These are phyloP conservation scores for Rhododendron simsii DNA, from an alignment of 148 eudicot genomes.

Conservation along the genomic window DNA sequence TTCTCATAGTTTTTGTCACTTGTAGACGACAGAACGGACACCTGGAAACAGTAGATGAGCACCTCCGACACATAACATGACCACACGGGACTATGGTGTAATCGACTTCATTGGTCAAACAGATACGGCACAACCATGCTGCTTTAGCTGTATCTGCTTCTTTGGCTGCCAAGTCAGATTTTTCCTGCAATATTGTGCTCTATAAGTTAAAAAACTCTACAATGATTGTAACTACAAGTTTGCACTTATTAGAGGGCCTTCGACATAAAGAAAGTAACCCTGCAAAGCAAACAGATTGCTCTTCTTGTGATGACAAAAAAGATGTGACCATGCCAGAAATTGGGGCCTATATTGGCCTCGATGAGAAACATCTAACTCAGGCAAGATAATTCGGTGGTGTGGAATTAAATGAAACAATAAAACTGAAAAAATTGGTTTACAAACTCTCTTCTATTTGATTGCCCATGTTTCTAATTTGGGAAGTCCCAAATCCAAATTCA, in stretches of 20 bases:
- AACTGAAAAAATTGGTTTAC: background rate
- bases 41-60: slow-evolving; percentile 91
- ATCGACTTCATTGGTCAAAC: slow-evolving; percentile 81
- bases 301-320: background rate
- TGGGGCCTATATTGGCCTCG: background rate
- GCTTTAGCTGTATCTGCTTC: slow-evolving; percentile 95
- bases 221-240: background rate
- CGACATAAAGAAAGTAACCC: background rate
- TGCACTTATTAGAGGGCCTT: background rate
- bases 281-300: background rate
- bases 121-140: slow-evolving; percentile 91
- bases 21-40: slow-evolving; percentile 95
- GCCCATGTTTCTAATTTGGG: background rate
- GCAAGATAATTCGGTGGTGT: background rate
- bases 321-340: background rate
- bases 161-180: slow-evolving; percentile 70
- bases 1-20: slow-evolving; percentile 75
- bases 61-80: slow-evolving; percentile 88
- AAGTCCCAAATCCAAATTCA: background rate
- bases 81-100: slow-evolving; percentile 84
- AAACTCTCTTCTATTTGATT: background rate
- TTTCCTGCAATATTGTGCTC: slow-evolving; percentile 49
- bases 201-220: background rate
- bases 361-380: background rate
- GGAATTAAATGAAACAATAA: background rate